Base-by-base conservation (phyloP, 495 filamentous ascomycete genomes). In the Chaetomium cochliodes region DNA sequence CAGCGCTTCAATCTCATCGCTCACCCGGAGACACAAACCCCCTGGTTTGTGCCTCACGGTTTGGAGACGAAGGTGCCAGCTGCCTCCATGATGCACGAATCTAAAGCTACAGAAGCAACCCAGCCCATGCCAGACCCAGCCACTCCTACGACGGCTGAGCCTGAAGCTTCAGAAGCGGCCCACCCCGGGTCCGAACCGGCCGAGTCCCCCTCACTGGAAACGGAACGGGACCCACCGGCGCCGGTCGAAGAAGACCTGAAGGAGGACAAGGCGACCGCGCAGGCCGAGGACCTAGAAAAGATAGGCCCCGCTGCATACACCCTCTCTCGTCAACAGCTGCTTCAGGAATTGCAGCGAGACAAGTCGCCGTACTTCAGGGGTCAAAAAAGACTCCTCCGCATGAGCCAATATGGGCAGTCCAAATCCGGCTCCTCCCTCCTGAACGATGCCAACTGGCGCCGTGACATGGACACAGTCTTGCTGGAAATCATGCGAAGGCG, bases 381-480 rank as follows among this genome's bases (percentile, higher is more conserved):
- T 5, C 5, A 66, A 1, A 58, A 42, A 7, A 55, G 22, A 9
- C 47, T 74, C n/a, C 13, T 69, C 9, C 63, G 60, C 22, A 52
- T 60, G 52, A 61, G 58, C 47, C 65, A 66, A 20, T 52, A 66
- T 5, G 49, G 47, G 0, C 22, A 12, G 1, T 13, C n/a, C 12
- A 28, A 30, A 5, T 25, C 63, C 33, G 46, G 50, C 0, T 26
- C 65, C 0, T 26, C 65, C 1, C 57, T 68, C 42, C 59, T 69
- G 1, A 67, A 61, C 15, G 58, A 47, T 3, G 69, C 68, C 6
- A 67, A 83, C 4, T 93, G 89, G 88, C 83, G 88, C 18, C 46
- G 78, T 41, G 88, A 93, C 68, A 92, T 92, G 87, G 80, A 82
- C n/a, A 72, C 73, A 0, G 84, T 88, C 51, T 63, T 91, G 3